These are phyloP conservation scores for Fonsecaea pedrosoi DNA, from an alignment of 2,329 filamentous ascomycete species.

Conservation along the genomic window DNA sequence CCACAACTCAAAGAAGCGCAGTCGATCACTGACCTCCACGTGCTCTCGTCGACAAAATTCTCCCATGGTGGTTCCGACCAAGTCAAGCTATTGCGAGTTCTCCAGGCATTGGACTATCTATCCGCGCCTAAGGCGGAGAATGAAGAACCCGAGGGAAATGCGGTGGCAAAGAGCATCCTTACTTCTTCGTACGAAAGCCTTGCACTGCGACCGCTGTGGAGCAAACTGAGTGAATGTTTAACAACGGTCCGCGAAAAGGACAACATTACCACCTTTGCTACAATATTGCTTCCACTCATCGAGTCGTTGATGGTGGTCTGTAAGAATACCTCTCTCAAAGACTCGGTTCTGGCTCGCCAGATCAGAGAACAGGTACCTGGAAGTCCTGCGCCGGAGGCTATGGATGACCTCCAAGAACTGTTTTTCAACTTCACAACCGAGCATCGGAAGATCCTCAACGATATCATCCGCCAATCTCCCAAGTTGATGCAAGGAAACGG, in stretches of 20 bases:
- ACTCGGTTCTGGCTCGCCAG: slow-evolving; percentile 60
- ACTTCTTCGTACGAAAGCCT: slow-evolving; percentile 87
- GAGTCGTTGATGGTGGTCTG: slow-evolving; percentile 99
- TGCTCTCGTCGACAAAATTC: slow-evolving; percentile 91
- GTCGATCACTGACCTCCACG: slow-evolving; percentile 92
- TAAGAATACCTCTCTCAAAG: slow-evolving; percentile 89
- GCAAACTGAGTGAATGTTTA: slow-evolving; percentile 86
- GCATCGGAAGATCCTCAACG: slow-evolving; percentile 95
- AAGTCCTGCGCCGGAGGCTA: slow-evolving; percentile 68
- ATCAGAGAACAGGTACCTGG: slow-evolving; percentile 74
- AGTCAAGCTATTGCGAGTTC: slow-evolving; percentile 88
- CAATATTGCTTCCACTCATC: slow-evolving; percentile 90
- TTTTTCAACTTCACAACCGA: slow-evolving; percentile 99
- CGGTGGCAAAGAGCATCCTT: slow-evolving; percentile 78
- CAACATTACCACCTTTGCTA: slow-evolving; percentile 96
- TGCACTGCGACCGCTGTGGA: slow-evolving; percentile 90
- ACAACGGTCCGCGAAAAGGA: slow-evolving; percentile 87
- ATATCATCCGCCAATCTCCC: slow-evolving; percentile 94
- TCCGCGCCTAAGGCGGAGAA: slow-evolving; percentile 78
- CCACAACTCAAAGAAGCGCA: slow-evolving; percentile 85
- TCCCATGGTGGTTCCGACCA: slow-evolving; percentile 95
- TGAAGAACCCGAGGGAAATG: slow-evolving; percentile 59
- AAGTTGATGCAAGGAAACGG: slow-evolving; percentile 88
- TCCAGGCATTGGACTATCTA: slow-evolving; percentile 93
- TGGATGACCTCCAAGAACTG: slow-evolving; percentile 73